A percentile compares a stretch with the other conserved stretches of the same genome.
phyloP scores from a whole-genome alignment of 2,329 filamentous ascomycete species.

The Cladosporium sp. region DNA sequence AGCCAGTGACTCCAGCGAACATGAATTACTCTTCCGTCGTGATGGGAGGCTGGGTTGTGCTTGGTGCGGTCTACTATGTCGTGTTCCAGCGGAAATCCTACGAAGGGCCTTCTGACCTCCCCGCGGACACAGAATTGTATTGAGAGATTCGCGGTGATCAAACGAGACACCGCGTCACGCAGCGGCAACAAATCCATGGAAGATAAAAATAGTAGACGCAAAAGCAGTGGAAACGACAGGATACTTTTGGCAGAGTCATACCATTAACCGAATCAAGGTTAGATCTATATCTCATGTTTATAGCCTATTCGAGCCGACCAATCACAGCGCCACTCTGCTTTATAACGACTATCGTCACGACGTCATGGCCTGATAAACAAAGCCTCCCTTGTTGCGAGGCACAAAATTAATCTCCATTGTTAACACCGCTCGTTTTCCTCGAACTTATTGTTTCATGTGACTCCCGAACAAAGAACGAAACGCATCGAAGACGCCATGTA shows the following conservation, averaged over 20 bases:
- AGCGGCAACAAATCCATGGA: not conserved
- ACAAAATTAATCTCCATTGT: not conserved
- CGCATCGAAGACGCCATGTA: not conserved
- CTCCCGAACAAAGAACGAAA: not conserved
- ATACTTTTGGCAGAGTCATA: not conserved
- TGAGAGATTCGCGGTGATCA: not conserved
- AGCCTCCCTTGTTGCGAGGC: not conserved
- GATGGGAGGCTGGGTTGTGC: slow-evolving; percentile 42
- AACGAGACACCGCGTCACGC: not conserved
- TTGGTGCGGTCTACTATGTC: slow-evolving; percentile 45
- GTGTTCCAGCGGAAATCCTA: slow-evolving; percentile 39
- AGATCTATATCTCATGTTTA: not conserved
- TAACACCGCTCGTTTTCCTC: not conserved
- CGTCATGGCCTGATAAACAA: not conserved
- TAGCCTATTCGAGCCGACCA: not conserved
- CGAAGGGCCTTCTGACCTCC: slow-evolving; percentile 22
- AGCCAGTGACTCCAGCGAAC: slow-evolving; percentile 42
- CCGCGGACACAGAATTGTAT: not conserved
- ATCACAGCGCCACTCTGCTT: not conserved
- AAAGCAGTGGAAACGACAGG: not conserved
- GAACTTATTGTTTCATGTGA: not conserved
- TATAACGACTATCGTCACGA: not conserved
- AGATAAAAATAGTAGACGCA: not conserved
- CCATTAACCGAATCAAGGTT: not conserved
- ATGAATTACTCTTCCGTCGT: slow-evolving; percentile 47